A percentile compares a stretch with the other conserved stretches of the same genome.
Conservation (phyloP, 2,329 filamentous ascomycete genomes). For the Myriosclerotinia curreyana region DNA sequence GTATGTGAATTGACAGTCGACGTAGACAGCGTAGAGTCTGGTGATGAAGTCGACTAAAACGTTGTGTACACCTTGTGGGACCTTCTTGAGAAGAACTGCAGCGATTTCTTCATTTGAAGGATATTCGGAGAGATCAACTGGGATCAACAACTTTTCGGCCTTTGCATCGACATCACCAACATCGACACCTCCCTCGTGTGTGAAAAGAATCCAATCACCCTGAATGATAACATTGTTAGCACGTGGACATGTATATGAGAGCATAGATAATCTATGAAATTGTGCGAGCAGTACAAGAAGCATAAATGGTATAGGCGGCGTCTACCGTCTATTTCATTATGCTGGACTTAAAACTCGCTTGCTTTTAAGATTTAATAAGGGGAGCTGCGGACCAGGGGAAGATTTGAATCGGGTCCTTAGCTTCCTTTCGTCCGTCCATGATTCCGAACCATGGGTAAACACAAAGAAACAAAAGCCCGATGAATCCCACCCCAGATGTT, state of each 20-base stretch:
- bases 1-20: conserved; percentile 99
- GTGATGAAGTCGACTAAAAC: conserved; percentile 99
- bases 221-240: conserved; percentile 43
- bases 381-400: conserved; percentile 23
- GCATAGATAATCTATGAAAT: conserved; percentile 21
- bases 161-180: conserved; percentile 98
- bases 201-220: conserved; percentile 99
- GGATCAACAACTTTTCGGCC: conserved; percentile 97
- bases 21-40: conserved; percentile 96
- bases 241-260: conserved; percentile 18
- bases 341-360: conserved; percentile 31
- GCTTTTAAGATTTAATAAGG: conserved; percentile 23
- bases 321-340: conserved; percentile 24
- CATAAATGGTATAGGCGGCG: conserved; percentile 14
- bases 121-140: conserved; percentile 90
- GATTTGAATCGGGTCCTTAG: conserved; percentile 32
- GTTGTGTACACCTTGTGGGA: conserved; percentile 93
- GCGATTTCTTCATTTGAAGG: conserved; percentile 96
- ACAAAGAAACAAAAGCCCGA: conserved; percentile 30
- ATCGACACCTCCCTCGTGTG: conserved; percentile 98
- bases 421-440: conserved; percentile 37
- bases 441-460: conserved; percentile 16
- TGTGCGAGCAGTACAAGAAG: conserved; percentile 21
- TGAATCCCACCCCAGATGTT: conserved; percentile 29
- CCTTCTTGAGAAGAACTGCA: conserved; percentile 78